These are phyloP conservation scores for Suillus subluteus DNA, from an alignment of 768 basidiomycete species.

Conservation along the genomic window DNA sequence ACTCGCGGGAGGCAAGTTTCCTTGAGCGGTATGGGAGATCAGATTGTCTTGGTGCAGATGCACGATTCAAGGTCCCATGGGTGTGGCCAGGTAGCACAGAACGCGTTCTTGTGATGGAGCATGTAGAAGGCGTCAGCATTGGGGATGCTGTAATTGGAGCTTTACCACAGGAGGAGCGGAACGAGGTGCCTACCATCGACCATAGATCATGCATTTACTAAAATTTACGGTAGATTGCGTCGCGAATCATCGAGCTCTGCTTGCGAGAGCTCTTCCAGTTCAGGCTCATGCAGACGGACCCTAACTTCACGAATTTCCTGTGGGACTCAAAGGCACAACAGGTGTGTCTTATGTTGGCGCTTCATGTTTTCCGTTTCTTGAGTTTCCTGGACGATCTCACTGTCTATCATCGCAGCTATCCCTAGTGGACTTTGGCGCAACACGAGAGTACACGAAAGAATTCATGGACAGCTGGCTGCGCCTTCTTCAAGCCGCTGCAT, in stretches of 20 bases:
- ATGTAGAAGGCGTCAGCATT: conserved; percentile 78
- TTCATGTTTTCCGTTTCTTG: neutral
- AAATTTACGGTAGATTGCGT: conserved; percentile 66
- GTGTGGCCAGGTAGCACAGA: conserved; percentile 82
- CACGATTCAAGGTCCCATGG: conserved; percentile 83
- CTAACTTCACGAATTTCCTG: conserved; percentile 98
- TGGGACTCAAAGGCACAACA: conserved; percentile 72
- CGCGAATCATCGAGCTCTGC: conserved; percentile 81
- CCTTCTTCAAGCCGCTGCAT: conserved; percentile 81
- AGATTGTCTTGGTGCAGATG: conserved; percentile 55
- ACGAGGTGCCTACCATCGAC: conserved; percentile 56
- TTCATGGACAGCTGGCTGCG: conserved; percentile 90
- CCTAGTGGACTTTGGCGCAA: conserved; percentile 96
- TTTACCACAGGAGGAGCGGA: conserved; percentile 66
- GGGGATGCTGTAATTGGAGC: conserved; percentile 60
- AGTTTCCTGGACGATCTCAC: neutral
- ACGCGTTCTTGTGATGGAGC: conserved; percentile 89
- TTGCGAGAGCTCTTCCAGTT: conserved; percentile 90
- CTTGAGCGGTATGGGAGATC: conserved; percentile 60
- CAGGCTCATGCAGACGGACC: conserved; percentile 96
- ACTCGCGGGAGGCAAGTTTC: conserved; percentile 79
- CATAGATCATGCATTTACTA: neutral
- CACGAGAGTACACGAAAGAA: conserved; percentile 77
- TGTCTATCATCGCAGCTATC: conserved; percentile 54
- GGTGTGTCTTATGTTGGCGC: conserved; percentile 39